Evolutionary conservation across 169 alveolate species (phyloP), one percentile per base, ranked within the genome.

Genomic region (Eimeria acervulina): DNA sequence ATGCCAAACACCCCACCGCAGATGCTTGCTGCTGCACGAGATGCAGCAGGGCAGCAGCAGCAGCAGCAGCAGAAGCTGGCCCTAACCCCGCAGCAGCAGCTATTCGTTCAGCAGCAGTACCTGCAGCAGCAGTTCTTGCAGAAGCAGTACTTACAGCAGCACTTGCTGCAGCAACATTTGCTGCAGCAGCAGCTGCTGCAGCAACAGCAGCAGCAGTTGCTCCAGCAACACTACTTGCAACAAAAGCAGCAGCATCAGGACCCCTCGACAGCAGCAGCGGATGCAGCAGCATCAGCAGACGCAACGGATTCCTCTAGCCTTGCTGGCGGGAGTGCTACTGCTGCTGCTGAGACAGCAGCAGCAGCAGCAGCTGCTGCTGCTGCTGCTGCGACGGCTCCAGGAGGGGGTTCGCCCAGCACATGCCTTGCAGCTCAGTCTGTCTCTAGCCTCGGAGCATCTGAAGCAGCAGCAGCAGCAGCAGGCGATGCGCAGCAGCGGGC

Each of bases 221-320:
- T 81, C 90, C 95, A 72, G 95, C 96, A 70, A 33, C 96, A 76
- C 28, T 28, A 95, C 90, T 40, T 55, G 96, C 47, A 93, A 89
- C 66, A 88, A 51, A 31, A 80, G 95, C 68, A 52, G 44, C 59
- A 59, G 40, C 59, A 47, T 6, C 74, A 40, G 33, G 96, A 78
- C 72, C n/a, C 70, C 15, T 8, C 76, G 26, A 10, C 40, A 38
- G 55, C 94, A 23, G 87, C 94, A 66, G 83, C 80, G 33, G 89
- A 52, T n/a, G 59, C 66, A 28, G 90, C 63, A 40, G 80, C 26
- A n/a, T 38, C 80, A n/a, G 96, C 95, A 55, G 95, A 94, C 42
- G 84, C 94, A 76, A 38, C 52, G 66, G 95, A 40, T 51, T 81
- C 47, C 90, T 94, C 66, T 95, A 13, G 61, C n/a, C 42, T 42